These are phyloP conservation scores for Tylopilus plumbeoviolaceoides DNA, from an alignment of 768 basidiomycete genomes.

Conservation along the genomic window DNA sequence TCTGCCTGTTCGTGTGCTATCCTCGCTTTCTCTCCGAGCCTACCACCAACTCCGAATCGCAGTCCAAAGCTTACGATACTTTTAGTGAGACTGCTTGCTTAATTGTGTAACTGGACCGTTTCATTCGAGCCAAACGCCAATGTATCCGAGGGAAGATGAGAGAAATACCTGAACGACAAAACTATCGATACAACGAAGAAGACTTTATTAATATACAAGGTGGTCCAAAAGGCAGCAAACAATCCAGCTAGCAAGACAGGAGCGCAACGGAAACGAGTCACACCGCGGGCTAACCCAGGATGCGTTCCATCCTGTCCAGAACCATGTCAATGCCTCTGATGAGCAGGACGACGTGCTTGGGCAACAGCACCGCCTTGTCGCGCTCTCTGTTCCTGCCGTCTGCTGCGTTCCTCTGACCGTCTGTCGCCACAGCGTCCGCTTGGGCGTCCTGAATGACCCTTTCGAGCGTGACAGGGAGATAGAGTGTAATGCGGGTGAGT, in stretches of 20 bases:
- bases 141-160: not conserved
- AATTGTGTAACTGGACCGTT: conserved; percentile 11
- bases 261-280: too few species aligned
- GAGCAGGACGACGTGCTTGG: conserved; percentile 52
- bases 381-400: conserved; percentile 12
- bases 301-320: conserved; percentile 63
- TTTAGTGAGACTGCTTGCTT: conserved; percentile 14
- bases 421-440: conserved; percentile 5
- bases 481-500: conserved; percentile 72
- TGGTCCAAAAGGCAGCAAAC: not conserved
- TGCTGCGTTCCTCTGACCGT: conserved; percentile 1
- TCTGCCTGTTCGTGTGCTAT: conserved; percentile 11
- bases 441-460: conserved; percentile 49
- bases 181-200: not conserved
- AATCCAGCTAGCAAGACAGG: not conserved
- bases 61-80: conserved; percentile 15
- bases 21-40: conserved; percentile 2
- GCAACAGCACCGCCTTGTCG: conserved; percentile 41
- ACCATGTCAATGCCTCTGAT: conserved; percentile 60
- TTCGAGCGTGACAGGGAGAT: conserved; percentile 71
- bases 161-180: not conserved
- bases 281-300: conserved; percentile 25
- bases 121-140: not conserved
- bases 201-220: not conserved
- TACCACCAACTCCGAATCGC: not conserved